Percentiles rank a stretch among this genome's conserved stretches.
phyloP scores from a whole-genome alignment of 495 filamentous ascomycete species.

The Penicillium odoratum region DNA sequence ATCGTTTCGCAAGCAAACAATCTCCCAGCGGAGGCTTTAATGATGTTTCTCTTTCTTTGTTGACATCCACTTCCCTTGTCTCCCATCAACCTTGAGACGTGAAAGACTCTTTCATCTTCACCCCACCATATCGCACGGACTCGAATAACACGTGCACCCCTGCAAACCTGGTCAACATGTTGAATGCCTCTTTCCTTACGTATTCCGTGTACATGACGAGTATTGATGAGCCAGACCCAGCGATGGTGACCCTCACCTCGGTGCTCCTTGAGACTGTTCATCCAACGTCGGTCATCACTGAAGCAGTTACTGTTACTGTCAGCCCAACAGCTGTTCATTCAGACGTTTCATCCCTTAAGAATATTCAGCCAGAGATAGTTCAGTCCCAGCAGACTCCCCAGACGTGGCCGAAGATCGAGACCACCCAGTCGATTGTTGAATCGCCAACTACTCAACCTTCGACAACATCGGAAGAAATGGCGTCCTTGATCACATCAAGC shows the following conservation, averaged over 20 bases:
- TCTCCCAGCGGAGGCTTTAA: not conserved
- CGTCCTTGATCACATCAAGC: not conserved
- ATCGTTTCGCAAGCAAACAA: not conserved
- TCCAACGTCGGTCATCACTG: conserved; percentile 9
- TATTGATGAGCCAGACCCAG: too few relatives aligned
- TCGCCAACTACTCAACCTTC: not conserved
- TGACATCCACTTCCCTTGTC: not conserved
- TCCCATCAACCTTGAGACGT: not conserved
- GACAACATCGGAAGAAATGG: not conserved
- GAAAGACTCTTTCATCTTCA: not conserved
- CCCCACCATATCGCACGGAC: not conserved
- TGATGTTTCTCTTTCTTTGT: not conserved
- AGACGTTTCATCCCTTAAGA: not conserved
- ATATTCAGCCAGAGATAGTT: not conserved
- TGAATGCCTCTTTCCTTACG: conserved; percentile 4
- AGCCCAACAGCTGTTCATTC: not conserved
- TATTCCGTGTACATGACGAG: not conserved
- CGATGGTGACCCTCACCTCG: conserved; percentile 11
- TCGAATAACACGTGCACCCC: not conserved
- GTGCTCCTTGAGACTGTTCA: conserved; percentile 14
- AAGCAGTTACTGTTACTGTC: conserved; percentile 1
- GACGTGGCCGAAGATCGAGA: not conserved
- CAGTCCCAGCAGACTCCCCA: not conserved
- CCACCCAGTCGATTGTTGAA: not conserved
- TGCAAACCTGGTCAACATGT: conserved; percentile 15